Percentiles rank a stretch among this genome's conserved stretches.
phyloP scores from a whole-genome alignment of 441 rosid species.

The Isatis lusitanica region DNA sequence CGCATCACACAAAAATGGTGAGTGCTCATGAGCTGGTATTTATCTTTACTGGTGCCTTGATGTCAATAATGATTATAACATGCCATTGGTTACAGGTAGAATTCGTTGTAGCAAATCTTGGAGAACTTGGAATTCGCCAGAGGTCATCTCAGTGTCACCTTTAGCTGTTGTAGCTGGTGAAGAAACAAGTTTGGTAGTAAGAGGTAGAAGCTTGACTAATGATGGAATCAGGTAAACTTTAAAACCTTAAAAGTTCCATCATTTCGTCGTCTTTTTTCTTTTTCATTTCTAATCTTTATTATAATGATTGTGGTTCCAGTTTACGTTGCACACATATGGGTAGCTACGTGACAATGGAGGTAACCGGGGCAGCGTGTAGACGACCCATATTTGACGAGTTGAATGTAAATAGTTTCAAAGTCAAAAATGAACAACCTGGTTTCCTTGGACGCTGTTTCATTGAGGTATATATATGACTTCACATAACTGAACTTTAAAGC shows the following conservation, averaged over 20 bases:
- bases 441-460: conserved; percentile 74
- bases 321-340: conserved; percentile 66
- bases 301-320: conserved; percentile 41
- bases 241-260: neutral
- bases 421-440: conserved; percentile 42
- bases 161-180: conserved; percentile 77
- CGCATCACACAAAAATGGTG: conserved; percentile 77
- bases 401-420: conserved; percentile 50
- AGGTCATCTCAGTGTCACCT: conserved; percentile 79
- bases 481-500: conserved; percentile 1
- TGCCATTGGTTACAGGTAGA: conserved; percentile 51
- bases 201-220: conserved; percentile 72
- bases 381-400: conserved; percentile 55
- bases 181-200: conserved; percentile 59
- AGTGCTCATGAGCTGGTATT: conserved; percentile 31
- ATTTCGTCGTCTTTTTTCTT: neutral
- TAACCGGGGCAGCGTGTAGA: conserved; percentile 38
- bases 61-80: neutral
- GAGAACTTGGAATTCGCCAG: conserved; percentile 79
- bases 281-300: conserved; percentile 12
- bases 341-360: conserved; percentile 61
- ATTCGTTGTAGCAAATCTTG: conserved; percentile 70
- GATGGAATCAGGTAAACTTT: conserved; percentile 67
- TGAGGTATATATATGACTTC: conserved; percentile 71
- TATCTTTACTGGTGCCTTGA: neutral